phyloP scores from a whole-genome alignment of 2,329 filamentous ascomycete genomes.

The Alternaria infectoria region DNA sequence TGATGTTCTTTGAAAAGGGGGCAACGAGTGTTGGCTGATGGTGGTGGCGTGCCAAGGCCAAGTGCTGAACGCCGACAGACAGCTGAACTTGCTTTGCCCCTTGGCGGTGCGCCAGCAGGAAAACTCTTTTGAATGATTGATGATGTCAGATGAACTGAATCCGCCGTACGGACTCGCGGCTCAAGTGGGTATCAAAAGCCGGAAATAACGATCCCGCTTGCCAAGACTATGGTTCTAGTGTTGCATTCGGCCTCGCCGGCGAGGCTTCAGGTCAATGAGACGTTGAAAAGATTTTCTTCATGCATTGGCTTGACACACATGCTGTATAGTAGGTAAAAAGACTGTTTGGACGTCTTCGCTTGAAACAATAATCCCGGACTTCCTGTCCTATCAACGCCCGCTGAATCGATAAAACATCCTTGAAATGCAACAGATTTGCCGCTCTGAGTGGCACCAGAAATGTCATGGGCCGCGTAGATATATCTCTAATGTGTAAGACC shows the following conservation, averaged over 20 bases:
- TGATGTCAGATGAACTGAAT: neutral
- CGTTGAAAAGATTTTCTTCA: neutral
- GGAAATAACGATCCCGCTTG: neutral
- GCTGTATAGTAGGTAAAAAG: conserved; percentile 10
- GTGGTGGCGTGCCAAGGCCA: neutral
- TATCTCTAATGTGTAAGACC: neutral
- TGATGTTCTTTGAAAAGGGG: neutral
- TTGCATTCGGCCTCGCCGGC: neutral
- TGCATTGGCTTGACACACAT: conserved; percentile 4
- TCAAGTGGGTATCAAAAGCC: neutral
- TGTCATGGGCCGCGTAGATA: neutral
- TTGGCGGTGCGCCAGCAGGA: neutral
- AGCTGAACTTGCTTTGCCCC: neutral
- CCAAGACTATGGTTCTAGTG: neutral
- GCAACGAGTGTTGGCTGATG: neutral
- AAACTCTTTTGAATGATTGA: neutral
- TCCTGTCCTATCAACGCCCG: conserved; percentile 13
- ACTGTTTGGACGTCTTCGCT: conserved; percentile 3
- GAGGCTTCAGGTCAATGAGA: neutral
- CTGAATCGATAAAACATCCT: conserved; percentile 17
- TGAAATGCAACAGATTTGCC: conserved; percentile 20
- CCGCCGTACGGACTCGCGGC: neutral
- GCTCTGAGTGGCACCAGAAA: neutral
- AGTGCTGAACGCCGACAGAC: conserved; percentile 10
- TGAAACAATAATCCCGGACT: conserved; percentile 8